A percentile compares a stretch with the other conserved stretches of the same genome.
These are phyloP conservation scores for Lachancea dasiensis DNA, from an alignment of 805 yeast species.

Conservation along the genomic window DNA sequence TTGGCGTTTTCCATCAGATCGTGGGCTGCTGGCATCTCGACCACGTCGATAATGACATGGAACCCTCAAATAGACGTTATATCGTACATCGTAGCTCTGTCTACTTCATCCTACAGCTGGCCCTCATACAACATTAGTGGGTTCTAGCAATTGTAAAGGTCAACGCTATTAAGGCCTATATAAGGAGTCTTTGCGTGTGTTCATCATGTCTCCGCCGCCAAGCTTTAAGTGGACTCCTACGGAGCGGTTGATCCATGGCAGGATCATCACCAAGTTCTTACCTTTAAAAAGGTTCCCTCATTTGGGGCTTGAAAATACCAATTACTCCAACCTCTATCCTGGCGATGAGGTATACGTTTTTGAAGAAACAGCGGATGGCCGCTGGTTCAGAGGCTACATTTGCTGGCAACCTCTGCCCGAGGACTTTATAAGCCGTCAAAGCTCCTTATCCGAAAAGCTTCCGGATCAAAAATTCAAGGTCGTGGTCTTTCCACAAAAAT, in stretches of 20 bases:
- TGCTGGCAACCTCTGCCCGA: constrained; percentile 63
- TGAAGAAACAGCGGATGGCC: constrained; percentile 47
- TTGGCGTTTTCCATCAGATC: too few species aligned
- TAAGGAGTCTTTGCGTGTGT: not conserved
- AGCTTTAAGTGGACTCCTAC: constrained; percentile 41
- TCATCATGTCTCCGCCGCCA: constrained; percentile 6
- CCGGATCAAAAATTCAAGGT: constrained; percentile 50
- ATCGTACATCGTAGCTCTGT: too few species aligned
- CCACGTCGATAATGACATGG: too few species aligned
- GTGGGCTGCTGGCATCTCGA: too few species aligned
- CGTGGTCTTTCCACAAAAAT: constrained; percentile 57
- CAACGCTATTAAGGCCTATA: too few species aligned
- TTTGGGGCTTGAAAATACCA: constrained; percentile 28
- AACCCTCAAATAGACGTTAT: too few species aligned
- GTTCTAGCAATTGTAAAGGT: too few species aligned
- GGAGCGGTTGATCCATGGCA: constrained; percentile 40
- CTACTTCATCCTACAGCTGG: too few species aligned
- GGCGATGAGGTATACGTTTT: constrained; percentile 77
- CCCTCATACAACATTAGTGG: too few species aligned
- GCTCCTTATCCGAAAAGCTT: constrained; percentile 52
- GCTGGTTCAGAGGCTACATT: constrained; percentile 79
- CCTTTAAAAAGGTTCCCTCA: constrained; percentile 39
- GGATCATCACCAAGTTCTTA: constrained; percentile 39
- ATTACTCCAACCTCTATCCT: constrained; percentile 52
- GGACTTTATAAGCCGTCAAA: constrained; percentile 53